phyloP scores from a whole-genome alignment of 371 early-diverging fungal genomes.

The Mucor indicus region DNA sequence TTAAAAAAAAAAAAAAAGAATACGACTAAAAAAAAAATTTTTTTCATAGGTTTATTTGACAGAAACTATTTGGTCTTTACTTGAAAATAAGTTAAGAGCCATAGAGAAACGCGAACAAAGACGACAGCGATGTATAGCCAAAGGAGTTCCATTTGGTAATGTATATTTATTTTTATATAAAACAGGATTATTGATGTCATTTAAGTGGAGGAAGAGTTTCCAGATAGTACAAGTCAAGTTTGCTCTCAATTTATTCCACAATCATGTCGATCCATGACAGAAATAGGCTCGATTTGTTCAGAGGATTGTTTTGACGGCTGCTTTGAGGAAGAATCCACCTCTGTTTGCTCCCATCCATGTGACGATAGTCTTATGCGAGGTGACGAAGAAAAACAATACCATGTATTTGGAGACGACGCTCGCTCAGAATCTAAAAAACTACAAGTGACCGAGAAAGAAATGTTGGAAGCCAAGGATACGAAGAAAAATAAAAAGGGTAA shows the following conservation, averaged over 20 bases:
- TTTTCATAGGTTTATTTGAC: slow-evolving; percentile 58
- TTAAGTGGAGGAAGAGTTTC: slow-evolving; percentile 1
- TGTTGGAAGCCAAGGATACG: background rate
- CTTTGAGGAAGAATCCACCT: slow-evolving; percentile 26
- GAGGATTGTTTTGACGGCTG: slow-evolving; percentile 32
- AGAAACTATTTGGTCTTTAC: slow-evolving; percentile 65
- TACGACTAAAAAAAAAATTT: background rate
- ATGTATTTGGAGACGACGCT: slow-evolving; percentile 3
- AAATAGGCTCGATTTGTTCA: slow-evolving; percentile 45
- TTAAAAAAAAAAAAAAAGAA: too few relatives aligned
- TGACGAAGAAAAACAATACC: slow-evolving; percentile 13
- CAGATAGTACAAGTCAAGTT: slow-evolving; percentile 14
- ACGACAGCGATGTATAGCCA: slow-evolving; percentile 27
- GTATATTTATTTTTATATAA: background rate
- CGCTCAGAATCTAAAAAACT: background rate
- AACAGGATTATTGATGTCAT: too few relatives aligned
- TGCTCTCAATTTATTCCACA: slow-evolving; percentile 13
- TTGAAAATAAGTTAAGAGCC: slow-evolving; percentile 58
- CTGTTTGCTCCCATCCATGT: slow-evolving; percentile 26
- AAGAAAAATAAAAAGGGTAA: slow-evolving; percentile 5
- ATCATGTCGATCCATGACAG: slow-evolving; percentile 18
- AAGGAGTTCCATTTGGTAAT: slow-evolving; percentile 27
- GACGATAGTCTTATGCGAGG: slow-evolving; percentile 8
- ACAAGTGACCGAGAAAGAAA: background rate
- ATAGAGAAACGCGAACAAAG: slow-evolving; percentile 36